Conservation (phyloP, 768 basidiomycete species). For the Calocera viscosa region DNA sequence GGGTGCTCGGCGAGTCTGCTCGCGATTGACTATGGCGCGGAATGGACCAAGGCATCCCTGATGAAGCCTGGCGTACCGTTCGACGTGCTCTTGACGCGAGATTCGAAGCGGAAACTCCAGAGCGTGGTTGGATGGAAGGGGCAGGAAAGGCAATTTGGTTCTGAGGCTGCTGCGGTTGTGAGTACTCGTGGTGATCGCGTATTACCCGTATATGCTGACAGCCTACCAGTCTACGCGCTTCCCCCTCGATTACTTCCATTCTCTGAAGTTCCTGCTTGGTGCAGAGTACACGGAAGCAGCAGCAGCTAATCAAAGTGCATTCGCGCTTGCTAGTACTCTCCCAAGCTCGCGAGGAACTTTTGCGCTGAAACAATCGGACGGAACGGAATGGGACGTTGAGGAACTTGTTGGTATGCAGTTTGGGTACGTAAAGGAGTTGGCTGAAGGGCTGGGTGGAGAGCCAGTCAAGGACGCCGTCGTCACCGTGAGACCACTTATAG, state of each 20-base stretch:
- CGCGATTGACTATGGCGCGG: constrained; percentile 96
- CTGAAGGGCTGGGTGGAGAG: constrained; percentile 62
- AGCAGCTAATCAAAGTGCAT: constrained; percentile 18
- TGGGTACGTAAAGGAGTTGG: constrained; percentile 76
- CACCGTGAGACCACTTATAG: constrained; percentile 34
- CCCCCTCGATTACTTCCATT: constrained; percentile 75
- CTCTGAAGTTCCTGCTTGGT: constrained; percentile 73
- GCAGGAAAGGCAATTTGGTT: constrained; percentile 76
- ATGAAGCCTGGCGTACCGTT: constrained; percentile 92
- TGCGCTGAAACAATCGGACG: constrained; percentile 41
- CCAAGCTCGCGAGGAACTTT: constrained; percentile 50
- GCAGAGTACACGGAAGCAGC: constrained; percentile 37
- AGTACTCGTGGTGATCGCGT: constrained; percentile 25
- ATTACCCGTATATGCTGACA: neutral
- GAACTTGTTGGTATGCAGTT: constrained; percentile 93
- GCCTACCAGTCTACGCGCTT: constrained; percentile 65
- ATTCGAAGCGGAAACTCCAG: constrained; percentile 92
- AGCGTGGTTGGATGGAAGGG: constrained; percentile 80
- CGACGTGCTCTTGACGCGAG: constrained; percentile 90
- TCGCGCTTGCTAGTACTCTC: constrained; percentile 34
- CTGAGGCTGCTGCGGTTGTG: constrained; percentile 80
- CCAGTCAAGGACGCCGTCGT: constrained; percentile 72
- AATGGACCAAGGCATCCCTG: constrained; percentile 92
- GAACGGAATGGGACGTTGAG: constrained; percentile 63
- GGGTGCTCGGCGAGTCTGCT: constrained; percentile 56